phyloP scores from a whole-genome alignment of 208 protist species.

The Giardia duodenalis region DNA sequence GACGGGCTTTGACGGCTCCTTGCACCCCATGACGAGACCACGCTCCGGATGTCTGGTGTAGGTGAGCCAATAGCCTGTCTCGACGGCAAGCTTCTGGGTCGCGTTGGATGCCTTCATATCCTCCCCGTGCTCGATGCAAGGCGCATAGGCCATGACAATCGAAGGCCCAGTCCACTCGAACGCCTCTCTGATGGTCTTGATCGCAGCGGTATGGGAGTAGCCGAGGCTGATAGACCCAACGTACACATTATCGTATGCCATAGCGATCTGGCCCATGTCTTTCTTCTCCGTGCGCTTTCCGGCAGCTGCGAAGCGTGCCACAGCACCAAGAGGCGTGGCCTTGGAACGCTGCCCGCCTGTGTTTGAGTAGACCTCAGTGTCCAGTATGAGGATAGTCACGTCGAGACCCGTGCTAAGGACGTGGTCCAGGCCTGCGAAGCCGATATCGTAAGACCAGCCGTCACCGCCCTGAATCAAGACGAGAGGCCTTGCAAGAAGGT shows the following conservation, averaged over 20 bases:
- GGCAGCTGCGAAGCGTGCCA: constrained; percentile 44
- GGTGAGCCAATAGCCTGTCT: constrained; percentile 45
- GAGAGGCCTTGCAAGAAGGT: constrained; percentile 39
- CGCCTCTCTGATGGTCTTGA: constrained; percentile 45
- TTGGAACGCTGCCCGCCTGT: constrained; percentile 53
- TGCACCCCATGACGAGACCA: neutral
- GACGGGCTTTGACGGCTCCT: neutral
- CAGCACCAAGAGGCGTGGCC: constrained; percentile 41
- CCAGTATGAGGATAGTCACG: constrained; percentile 46
- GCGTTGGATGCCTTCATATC: constrained; percentile 10
- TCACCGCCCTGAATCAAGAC: constrained; percentile 40
- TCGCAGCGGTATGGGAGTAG: constrained; percentile 34
- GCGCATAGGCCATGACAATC: constrained; percentile 46
- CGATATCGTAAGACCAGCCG: constrained; percentile 56
- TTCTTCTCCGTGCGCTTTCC: constrained; percentile 49
- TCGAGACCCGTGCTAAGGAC: constrained; percentile 39
- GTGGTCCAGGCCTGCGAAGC: constrained; percentile 52
- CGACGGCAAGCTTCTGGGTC: constrained; percentile 43
- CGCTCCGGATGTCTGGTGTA: constrained; percentile 4
- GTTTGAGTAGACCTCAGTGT: constrained; percentile 55
- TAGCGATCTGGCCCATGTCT: constrained; percentile 46
- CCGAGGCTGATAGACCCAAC: constrained; percentile 47
- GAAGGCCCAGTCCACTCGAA: constrained; percentile 46
- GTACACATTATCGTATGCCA: constrained; percentile 45
- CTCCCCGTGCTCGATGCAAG: constrained; percentile 48